A percentile compares a stretch with the other conserved stretches of the same genome.
phyloP scores from a whole-genome alignment of 2,329 filamentous ascomycete species.

The Pestalotiopsis sp. region DNA sequence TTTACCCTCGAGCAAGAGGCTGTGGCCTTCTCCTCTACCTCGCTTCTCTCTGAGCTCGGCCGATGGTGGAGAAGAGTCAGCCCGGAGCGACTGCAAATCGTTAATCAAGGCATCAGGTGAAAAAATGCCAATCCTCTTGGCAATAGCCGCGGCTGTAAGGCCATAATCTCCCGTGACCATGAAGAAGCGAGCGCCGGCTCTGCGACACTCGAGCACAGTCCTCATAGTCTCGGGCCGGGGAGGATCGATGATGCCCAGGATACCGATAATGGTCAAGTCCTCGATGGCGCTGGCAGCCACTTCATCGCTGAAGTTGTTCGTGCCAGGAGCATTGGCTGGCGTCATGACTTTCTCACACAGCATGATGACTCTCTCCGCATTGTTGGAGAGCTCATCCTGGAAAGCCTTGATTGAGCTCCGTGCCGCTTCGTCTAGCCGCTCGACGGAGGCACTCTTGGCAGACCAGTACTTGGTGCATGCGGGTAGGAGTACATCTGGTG shows the following conservation, averaged over 20 bases:
- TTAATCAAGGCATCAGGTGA: slow-evolving; percentile 42
- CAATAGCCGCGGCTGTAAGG: slow-evolving; percentile 74
- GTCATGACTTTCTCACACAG: slow-evolving; percentile 40
- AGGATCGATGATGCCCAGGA: slow-evolving; percentile 73
- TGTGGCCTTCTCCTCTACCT: slow-evolving; percentile 17
- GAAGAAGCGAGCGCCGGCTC: slow-evolving; percentile 73
- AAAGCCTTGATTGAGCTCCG: slow-evolving; percentile 36
- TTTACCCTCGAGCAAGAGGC: slow-evolving; percentile 55
- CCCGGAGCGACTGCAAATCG: slow-evolving; percentile 16
- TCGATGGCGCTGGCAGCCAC: slow-evolving; percentile 59
- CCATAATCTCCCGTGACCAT: slow-evolving; percentile 83
- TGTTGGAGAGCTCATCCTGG: slow-evolving; percentile 42
- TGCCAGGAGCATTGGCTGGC: slow-evolving; percentile 18
- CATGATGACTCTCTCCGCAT: slow-evolving; percentile 46
- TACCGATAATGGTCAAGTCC: slow-evolving; percentile 65
- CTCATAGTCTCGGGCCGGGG: slow-evolving; percentile 68
- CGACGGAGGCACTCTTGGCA: slow-evolving; percentile 29
- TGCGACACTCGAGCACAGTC: slow-evolving; percentile 62
- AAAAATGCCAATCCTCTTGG: slow-evolving; percentile 68
- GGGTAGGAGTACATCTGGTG: slow-evolving; percentile 51
- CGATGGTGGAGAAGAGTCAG: slow-evolving; percentile 12
- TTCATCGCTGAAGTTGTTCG: slow-evolving; percentile 33
- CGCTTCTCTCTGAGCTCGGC: slow-evolving; percentile 24
- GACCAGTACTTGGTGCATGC: slow-evolving; percentile 40
- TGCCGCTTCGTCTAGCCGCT: slow-evolving; percentile 37